These are phyloP conservation scores for Albophoma yamanashiensis DNA, from an alignment of 2,329 filamentous ascomycete species.

Conservation along the genomic window DNA sequence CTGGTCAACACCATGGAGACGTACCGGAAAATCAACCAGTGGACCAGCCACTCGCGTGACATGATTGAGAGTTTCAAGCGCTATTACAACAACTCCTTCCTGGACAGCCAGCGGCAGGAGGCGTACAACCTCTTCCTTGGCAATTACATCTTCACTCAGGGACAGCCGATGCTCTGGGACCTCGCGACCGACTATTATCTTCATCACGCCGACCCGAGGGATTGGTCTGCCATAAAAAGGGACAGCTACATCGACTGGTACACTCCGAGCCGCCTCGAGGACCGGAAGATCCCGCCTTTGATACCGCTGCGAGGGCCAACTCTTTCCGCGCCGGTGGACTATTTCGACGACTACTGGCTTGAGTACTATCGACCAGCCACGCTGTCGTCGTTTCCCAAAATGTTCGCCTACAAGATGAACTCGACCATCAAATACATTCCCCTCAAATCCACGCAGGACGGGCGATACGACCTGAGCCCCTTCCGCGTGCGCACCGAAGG, in stretches of 20 bases:
- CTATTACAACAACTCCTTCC: constrained; percentile 97
- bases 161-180: constrained; percentile 95
- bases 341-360: constrained; percentile 91
- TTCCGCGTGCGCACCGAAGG: constrained; percentile 67
- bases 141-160: constrained; percentile 82
- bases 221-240: constrained; percentile 51
- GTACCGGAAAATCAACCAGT: constrained; percentile 97
- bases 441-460: constrained; percentile 59
- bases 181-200: constrained; percentile 91
- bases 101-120: constrained; percentile 95
- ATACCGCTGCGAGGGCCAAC: constrained; percentile 25
- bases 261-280: constrained; percentile 59
- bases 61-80: constrained; percentile 99
- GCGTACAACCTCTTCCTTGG: constrained; percentile 96
- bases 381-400: constrained; percentile 80
- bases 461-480: constrained; percentile 74
- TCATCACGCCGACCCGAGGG: constrained; percentile 75
- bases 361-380: constrained; percentile 90
- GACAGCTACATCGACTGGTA: constrained; percentile 86
- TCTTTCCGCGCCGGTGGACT: constrained; percentile 36
- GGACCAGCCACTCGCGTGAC: constrained; percentile 93
- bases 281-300: constrained; percentile 43
- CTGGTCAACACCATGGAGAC: constrained; percentile 99
- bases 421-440: constrained; percentile 78
- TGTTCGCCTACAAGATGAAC: constrained; percentile 89